Conservation (phyloP, 306 rosid genomes). For the Cicer chorassanicum region DNA sequence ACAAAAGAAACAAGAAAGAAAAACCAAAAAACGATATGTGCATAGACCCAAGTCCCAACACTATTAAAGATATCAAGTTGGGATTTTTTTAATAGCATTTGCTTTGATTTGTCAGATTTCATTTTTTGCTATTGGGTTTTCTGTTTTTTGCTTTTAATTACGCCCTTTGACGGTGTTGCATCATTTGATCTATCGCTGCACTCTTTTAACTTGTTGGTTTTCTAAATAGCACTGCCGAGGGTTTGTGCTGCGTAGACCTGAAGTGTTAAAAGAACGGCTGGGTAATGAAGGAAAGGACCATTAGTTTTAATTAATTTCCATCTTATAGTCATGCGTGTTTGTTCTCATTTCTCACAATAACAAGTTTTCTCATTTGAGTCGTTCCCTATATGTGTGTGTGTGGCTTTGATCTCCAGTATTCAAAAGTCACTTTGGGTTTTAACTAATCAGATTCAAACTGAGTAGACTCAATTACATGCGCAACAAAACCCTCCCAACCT, state of each 20-base stretch:
- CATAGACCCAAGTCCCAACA: background rate
- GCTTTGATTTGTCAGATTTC: background rate
- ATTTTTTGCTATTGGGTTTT: background rate
- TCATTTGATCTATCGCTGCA: conserved; percentile 1
- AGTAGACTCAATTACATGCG: background rate
- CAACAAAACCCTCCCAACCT: background rate
- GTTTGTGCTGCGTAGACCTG: background rate
- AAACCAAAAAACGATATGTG: background rate
- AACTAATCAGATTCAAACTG: background rate
- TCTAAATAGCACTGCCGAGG: background rate
- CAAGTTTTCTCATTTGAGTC: background rate
- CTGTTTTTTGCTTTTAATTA: background rate
- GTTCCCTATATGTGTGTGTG: background rate
- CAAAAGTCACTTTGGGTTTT: background rate
- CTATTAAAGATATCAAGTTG: background rate
- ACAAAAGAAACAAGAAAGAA: too few relatives aligned
- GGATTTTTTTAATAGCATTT: background rate
- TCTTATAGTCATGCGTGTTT: background rate
- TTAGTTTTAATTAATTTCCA: background rate
- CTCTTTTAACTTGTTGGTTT: background rate
- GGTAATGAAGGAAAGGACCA: background rate
- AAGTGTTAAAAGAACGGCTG: background rate
- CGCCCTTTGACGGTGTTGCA: background rate
- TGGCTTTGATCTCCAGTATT: background rate
- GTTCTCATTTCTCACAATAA: background rate